Base-by-base conservation (phyloP, 805 yeast species). In the Torulaspora quercuum region DNA sequence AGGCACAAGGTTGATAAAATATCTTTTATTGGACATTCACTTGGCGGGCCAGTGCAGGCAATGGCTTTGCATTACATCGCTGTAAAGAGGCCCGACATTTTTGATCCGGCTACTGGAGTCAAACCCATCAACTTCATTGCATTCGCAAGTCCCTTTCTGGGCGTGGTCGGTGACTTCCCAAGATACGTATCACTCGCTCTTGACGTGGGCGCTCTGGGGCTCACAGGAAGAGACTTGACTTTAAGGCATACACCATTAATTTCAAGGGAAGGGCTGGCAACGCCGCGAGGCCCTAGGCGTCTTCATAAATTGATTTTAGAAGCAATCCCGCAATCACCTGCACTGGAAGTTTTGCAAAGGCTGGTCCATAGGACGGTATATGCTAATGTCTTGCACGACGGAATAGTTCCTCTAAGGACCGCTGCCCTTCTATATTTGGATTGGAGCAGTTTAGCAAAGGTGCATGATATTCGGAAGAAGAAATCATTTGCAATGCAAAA, bases 351-450 rank as follows among this genome's bases (percentile, higher is more conserved):
- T 0, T 69, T 90, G 41, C 73, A 75, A 39, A 61, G 63, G 39
- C 90, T 92, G 62, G 57, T 69, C 26, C 65, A 82, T 42, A 69
- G 97, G 44, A 87, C 96, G 0, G 65, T 83, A 0, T 92, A 92
- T 59, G 96, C 97, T 0, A 92, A 92, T 61, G 80, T 84, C 0
- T 69, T 85, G 12, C 81, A 92, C 59, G 98, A 92, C 63, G 98
- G 98, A 2, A 88, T 92, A 35, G 98, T 92, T 2, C 97, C 98
- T 0, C 65, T 92, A 49, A 67, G 97, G 34, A 92, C 98, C 0
- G 79, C 95, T 0, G 87, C 97, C 0, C 64, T 90, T 35, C 61
- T 90, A 17, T 90, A 82, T 52, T 60, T 92, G 9, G 97, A 92
- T 58, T 88, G 95, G 83, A 73, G 73, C 41, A 94, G 87, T 3